Percentiles rank a stretch among this genome's conserved stretches.
These are phyloP conservation scores for Kuraishia cidri DNA, from an alignment of 805 yeast genomes.

Conservation along the genomic window DNA sequence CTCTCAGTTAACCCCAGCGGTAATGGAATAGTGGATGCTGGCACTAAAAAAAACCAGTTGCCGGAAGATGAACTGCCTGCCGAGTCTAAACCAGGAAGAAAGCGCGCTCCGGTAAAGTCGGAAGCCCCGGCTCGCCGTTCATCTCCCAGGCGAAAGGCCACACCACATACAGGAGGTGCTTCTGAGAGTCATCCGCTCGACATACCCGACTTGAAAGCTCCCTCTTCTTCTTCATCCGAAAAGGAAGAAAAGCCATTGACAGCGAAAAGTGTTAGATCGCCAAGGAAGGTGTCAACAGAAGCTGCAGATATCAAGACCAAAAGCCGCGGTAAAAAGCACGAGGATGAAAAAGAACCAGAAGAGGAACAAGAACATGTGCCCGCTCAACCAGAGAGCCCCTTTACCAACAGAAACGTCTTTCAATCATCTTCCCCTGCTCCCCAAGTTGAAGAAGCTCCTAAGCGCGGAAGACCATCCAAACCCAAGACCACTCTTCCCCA, in stretches of 20 bases:
- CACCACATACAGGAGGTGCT: too few relatives aligned
- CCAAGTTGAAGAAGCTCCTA: too few relatives aligned
- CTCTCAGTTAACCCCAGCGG: conserved; percentile 12
- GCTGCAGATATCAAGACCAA: too few relatives aligned
- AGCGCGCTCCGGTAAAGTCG: too few relatives aligned
- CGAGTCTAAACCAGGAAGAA: too few relatives aligned
- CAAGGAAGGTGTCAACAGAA: neutral
- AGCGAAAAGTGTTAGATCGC: neutral
- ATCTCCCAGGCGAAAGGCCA: too few relatives aligned
- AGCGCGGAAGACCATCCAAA: too few relatives aligned
- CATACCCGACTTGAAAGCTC: neutral
- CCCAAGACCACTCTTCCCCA: conserved; percentile 13
- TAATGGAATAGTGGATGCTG: conserved; percentile 12
- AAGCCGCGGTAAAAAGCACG: neutral
- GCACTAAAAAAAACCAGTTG: too few relatives aligned
- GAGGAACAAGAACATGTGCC: conserved; percentile 2
- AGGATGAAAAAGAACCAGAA: conserved; percentile 1
- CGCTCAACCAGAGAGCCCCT: conserved; percentile 11
- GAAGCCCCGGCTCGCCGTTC: too few relatives aligned
- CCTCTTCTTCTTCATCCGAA: neutral
- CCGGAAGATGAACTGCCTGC: too few relatives aligned
- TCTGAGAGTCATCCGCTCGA: neutral
- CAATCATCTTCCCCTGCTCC: conserved; percentile 24
- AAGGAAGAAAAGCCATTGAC: neutral
- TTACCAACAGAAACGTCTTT: conserved; percentile 25